Base-by-base conservation (phyloP, 192 early-diverging fungal genomes). In the Coemansia sp. region DNA sequence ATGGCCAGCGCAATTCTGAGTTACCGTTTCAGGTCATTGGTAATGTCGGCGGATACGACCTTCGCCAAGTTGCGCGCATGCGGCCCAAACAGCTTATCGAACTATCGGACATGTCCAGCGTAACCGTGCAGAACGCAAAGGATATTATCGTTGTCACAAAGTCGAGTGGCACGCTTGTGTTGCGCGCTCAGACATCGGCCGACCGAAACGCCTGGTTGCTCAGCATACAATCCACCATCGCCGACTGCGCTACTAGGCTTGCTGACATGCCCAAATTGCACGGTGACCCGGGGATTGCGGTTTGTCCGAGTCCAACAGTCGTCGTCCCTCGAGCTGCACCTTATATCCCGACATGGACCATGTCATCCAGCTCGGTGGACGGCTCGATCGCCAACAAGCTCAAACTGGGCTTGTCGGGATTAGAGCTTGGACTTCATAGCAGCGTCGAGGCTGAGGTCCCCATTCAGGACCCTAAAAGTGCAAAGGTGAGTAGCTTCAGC, bases 31-130 rank as follows among this genome's bases (percentile, higher is more conserved):
- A 47, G 2, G 43, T 79, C 20, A 84, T 84, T 38, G 82, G 82
- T 15, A 49, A 51, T 55, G 38, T 49, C 24, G 51, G 43, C 33
- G 78, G 51, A n/a, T 46, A 79, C 38, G 61, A 77, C 43, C 46
- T 64, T 3, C 47, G 66, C 22, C 27, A 46, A 24, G 34, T 41
- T 2, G 36, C 24, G 24, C 13, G 5, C 4, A 36, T 71, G 12
- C 74, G 71, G 51, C 71, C 40, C 65, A 84, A 84, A 55, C 71
- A 68, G 27, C 36, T 73, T 5, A 62, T 77, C 46, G 8, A 24
- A 12, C 49, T 72, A 15, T 29, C 65, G 7, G 65, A 76, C n/a
- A 67, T 84, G 5, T 36, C 40, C 13, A 47, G 66, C 7, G 54
- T 79, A 2, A 20, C 72, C 3, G 46, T 42, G 42, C 77, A 84